phyloP scores from a whole-genome alignment of 140 eudicot species.

The Oenanthe javanica region DNA sequence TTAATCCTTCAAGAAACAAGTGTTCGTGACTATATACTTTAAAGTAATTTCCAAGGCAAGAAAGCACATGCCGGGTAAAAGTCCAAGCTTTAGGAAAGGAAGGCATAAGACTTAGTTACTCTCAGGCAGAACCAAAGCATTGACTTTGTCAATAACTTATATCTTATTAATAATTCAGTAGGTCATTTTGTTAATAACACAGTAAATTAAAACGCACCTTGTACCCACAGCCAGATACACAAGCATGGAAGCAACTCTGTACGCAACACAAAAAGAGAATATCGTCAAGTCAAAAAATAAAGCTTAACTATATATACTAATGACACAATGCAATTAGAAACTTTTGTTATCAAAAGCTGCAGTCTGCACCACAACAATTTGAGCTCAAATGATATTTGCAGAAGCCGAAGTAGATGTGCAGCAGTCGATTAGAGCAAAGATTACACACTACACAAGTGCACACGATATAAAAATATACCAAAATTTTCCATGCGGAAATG shows the following conservation, averaged over 20 bases:
- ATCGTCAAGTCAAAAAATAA: not conserved
- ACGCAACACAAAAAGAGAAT: not conserved
- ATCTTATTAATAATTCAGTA: not conserved
- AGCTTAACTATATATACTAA: not conserved
- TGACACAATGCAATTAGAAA: not conserved
- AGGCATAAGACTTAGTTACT: not conserved
- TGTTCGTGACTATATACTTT: not conserved
- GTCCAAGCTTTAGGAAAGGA: not conserved
- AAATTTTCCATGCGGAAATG: not conserved
- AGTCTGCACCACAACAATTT: not conserved
- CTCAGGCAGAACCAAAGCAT: not conserved
- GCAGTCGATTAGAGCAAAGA: not conserved
- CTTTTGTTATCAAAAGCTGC: not conserved
- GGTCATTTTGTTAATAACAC: not conserved
- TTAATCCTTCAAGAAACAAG: not conserved
- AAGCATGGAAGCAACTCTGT: constrained; percentile 95
- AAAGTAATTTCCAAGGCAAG: not conserved
- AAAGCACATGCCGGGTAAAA: too few relatives aligned
- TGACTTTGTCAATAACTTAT: not conserved
- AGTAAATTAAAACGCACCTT: constrained; percentile 46
- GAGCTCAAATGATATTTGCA: not conserved
- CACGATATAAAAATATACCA: too few relatives aligned
- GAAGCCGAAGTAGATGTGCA: not conserved
- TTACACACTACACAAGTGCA: not conserved
- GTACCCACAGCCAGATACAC: constrained; percentile 92